Base-by-base conservation (phyloP, 129 eudicot genomes). In the Chrysanthemum makinoi region DNA sequence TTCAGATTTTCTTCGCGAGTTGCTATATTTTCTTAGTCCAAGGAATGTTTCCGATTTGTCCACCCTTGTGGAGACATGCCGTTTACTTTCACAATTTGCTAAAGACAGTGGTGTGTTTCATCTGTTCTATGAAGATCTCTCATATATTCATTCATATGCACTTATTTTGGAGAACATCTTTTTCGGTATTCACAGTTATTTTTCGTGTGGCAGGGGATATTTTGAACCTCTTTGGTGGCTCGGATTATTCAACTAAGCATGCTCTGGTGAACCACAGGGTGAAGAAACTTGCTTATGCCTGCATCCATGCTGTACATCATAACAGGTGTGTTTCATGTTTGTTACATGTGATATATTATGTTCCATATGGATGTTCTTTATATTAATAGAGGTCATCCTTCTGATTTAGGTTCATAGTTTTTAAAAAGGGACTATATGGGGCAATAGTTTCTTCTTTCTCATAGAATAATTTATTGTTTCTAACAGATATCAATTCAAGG, bases 1-100 rank as follows among this genome's bases (percentile, higher is more conserved):
- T 72, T 94, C 95, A 12, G 88, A 80, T 81, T 94, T 94, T 79
- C 96, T 94, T 69, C 79, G 80, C 62, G 87, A 85, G 20, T 79
- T 94, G 62, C 88, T 87, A 14, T 94, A 80, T 78, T 94, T 94
- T 84, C 79, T 83, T 64, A 87, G 89, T 74, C 84, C 98, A 63
- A 74, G 56, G 58, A 70, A 89, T 26, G 81, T 14, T 76, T 80
- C 87, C 24, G 98, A 94, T 66, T 49, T 87, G 72, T 80, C 86
- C 63, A 86, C 83, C 77, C 95, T 94, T 46, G 90, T 80, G 90
- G 91, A 89, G 79, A 78, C 89, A 70, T 94, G 97, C 76, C 80
- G 85, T 65, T 75, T 81, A 69, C 88, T 94, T 79, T 84, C 56
- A 48, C 81, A 84, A 30, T 83, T 85, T 77, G 85, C 85, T 62